Base-by-base conservation (phyloP, 768 basidiomycete genomes). In the Tulasnella sp. region DNA sequence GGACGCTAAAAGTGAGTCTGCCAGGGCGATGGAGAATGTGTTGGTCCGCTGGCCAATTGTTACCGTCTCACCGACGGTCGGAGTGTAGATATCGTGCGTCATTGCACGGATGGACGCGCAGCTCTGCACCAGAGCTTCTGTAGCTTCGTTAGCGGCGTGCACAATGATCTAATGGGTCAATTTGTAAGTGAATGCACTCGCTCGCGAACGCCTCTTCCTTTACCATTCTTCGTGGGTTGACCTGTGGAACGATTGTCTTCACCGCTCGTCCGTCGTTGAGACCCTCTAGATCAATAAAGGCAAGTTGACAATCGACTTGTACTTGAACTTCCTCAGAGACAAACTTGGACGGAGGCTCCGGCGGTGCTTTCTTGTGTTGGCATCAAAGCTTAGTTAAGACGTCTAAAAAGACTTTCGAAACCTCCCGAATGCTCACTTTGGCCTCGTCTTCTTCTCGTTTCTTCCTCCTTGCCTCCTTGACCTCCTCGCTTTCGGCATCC, bases 201-300 rank as follows among this genome's bases (percentile, higher is more conserved):
- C 31, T 31, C 58, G 16, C 18, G 68, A 21, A 46, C n/a, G 27
- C 36, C 1, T 38, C 12, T 73, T 79, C 1, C 86, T 88, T 71
- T 78, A 96, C 97, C 91, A 99, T 92, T 88, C 96, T 97, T 27
- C 98, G 89, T 40, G 98, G 98, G 83, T 97, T 96, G 80, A 99
- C 91, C 87, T 98, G 95, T 3, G 97, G 95, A 6, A 99, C 92
- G 81, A 99, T 98, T 0, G 94, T 96, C 85, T 98, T 98, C 80
- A 98, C 92, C 0, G 98, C 96, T 80, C 97, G 94, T 1, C 97
- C 97, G 83, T 99, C 98, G 82, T 97, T 97, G 76, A 97, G 86
- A 40, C 98, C 98, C 83, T 99, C 98, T 90, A 99, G 92, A 83
- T 99, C 97, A 71, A 99, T 91, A 83, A 94, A 99, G 71, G 96